Base-by-base conservation (phyloP, 495 filamentous ascomycete genomes). In the Choiromyces venosus region DNA sequence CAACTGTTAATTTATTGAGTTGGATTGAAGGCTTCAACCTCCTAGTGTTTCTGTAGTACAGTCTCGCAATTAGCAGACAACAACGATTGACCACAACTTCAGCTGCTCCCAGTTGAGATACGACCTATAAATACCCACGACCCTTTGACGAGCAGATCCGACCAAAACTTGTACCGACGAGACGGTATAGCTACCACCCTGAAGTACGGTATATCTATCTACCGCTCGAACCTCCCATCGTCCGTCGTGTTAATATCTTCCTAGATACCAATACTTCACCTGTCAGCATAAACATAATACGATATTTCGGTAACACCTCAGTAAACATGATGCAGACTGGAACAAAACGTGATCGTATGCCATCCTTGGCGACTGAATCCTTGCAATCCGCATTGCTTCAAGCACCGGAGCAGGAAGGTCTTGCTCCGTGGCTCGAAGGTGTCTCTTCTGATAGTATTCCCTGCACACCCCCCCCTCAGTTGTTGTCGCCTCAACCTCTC, bases 401-500 rank as follows among this genome's bases (percentile, higher is more conserved):
- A 33, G 25, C 52, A 29, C 52, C 52, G 25, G 25, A 61, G 25
- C 52, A 61, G 18, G 25, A 14, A 3, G 5, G 8, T 61, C 25
- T 61, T 61, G 52, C 52, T 33, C 52, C 52, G 52, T 29, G 25
- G 52, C 52, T 61, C 33, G 65, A 64, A 36, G 35, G 65, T 37
- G 71, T 76, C 67, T 65, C 37, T 52, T 61, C 68, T 25, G 67
- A 76, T 67, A 44, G 37, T 25, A 70, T 69, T 44, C 78, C 70
- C 44, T 79, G 66, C 33, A 76, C 71, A 56, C 71, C 71, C 18
- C 70, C 74, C 16, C 67, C 76, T 66, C 71, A 73, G 39, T 69
- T 77, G 37, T 74, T 79, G 73, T 79, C 80, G 40, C 79, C 82
- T 67, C 76, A 82, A 42, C 76, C 81, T 46, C 78, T 75, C 71